phyloP scores from a whole-genome alignment of 2,329 filamentous ascomycete genomes.

The Cladobotryum protrusum region DNA sequence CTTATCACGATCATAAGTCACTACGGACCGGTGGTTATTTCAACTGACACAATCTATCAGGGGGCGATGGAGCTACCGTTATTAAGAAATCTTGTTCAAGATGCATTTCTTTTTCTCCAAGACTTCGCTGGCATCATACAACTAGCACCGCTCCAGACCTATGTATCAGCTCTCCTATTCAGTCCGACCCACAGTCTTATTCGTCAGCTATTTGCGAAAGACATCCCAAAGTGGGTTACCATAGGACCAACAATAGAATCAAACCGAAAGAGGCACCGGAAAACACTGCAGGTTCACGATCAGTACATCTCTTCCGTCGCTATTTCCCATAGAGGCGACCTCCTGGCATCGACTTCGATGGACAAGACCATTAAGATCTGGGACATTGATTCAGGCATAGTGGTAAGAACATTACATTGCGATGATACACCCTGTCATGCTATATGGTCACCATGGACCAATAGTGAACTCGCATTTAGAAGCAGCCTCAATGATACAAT shows the following conservation, averaged over 20 bases:
- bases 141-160: slow-evolving; percentile 24
- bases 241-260: background rate
- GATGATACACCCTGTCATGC: no score
- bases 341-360: no score
- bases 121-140: slow-evolving; percentile 20
- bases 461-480: no score
- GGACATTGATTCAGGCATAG: no score
- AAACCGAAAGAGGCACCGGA: background rate
- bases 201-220: slow-evolving; percentile 5
- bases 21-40: no score
- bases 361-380: no score
- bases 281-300: slow-evolving; percentile 8
- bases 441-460: no score
- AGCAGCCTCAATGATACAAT: no score
- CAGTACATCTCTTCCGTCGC: no score
- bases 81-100: slow-evolving; percentile 16
- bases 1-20: no score
- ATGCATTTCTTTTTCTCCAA: slow-evolving; percentile 24
- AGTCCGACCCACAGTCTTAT: slow-evolving; percentile 20
- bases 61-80: background rate
- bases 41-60: background rate
- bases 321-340: no score
- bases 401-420: no score
- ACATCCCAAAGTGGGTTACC: slow-evolving; percentile 12
- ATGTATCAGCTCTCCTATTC: slow-evolving; percentile 28